Evolutionary conservation across 805 yeast species (phyloP), one percentile per base, ranked within the genome.

Genomic region (Lipomyces japonicus): DNA sequence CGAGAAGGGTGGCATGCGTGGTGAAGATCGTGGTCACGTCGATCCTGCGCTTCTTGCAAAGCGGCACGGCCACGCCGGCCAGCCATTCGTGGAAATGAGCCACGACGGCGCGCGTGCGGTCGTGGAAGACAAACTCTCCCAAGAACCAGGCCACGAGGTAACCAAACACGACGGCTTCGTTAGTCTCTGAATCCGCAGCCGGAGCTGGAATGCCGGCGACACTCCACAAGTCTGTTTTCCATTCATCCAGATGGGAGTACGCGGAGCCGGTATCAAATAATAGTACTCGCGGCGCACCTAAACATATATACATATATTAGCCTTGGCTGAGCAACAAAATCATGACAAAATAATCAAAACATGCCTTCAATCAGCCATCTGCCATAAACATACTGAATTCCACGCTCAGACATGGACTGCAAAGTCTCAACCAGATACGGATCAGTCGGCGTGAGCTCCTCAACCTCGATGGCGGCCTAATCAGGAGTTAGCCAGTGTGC

Each of bases 51-150:
- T 87, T 87, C 63, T 96, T 76, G 68, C 96, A 89, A 50, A 91
- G 74, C 0, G 98, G 97, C 53, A 93, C 73, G 0, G 95, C 96
- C 40, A 93, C 89, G 61, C 97, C 97, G 1, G 98, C 97, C 51
- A 91, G 77, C 98, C 98, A 91, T 72, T 91, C 98, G 72, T 91
- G 98, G 68, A 86, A 90, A 66, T 91, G 98, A 49, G 93, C 82
- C 54, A 91, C 82, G 44, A 93, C 89, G 0, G 97, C 97, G 61
- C 91, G 81, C 46, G 84, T 84, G 22, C 81, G 77, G 67, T 93
- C 95, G 62, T 82, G 80, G 65, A 75, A 80, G n/a, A 86, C 87
- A 65, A 87, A 77, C 68, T 93, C 97, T 16, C 98, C 98, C 49
- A 93, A 72, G 67, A 91, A 90, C 98, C 98, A 91, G 2, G 97